Evolutionary conservation across 495 filamentous ascomycete genomes (phyloP), one percentile per base, ranked within the genome.

Genomic region (Neurospora sp.): DNA sequence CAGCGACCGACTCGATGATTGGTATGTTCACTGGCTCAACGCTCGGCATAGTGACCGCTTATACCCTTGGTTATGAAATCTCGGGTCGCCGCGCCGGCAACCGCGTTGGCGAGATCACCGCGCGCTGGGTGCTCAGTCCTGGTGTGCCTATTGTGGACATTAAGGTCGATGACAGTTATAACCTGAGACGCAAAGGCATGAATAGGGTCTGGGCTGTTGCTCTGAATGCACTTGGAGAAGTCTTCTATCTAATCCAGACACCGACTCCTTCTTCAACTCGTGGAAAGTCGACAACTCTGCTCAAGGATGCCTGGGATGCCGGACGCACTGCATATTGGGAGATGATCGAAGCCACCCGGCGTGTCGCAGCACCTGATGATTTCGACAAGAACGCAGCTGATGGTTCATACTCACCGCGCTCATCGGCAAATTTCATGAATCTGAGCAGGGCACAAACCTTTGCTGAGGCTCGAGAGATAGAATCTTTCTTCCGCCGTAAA

Each of bases 61-160:
- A 94, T 81, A 90, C 93, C 16, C 80, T 97, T 7, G 93, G 93
- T 41, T 85, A 89, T 79, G 89, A 89, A 20, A 82, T 88, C 5
- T 87, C 89, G 41, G 90, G 90, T 10, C 85, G 87, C 42, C 90
- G 91, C 22, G 89, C 90, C 74, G 85, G 86, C 44, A 88, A 89
- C 38, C 53, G 53, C 9, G 27, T 65, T 37, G 94, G 93, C 6
- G 91, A 94, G 72, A 84, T 94, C 59, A 96, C 93, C 37, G 91
- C 92, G 70, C 90, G 89, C 74, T 98, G 94, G 94, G 89, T 92
- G 31, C 84, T 99, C 35, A 92, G 93, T 74, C 96, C 96, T 3
- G 96, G 96, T 53, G 93, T 99, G 6, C 96, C 96, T 6, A 94
- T 99, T 61, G 88, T 98, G 42, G 88, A 89, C 16, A 90, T 99